These are phyloP conservation scores for Candida boleticola DNA, from an alignment of 805 yeast genomes.

Conservation along the genomic window DNA sequence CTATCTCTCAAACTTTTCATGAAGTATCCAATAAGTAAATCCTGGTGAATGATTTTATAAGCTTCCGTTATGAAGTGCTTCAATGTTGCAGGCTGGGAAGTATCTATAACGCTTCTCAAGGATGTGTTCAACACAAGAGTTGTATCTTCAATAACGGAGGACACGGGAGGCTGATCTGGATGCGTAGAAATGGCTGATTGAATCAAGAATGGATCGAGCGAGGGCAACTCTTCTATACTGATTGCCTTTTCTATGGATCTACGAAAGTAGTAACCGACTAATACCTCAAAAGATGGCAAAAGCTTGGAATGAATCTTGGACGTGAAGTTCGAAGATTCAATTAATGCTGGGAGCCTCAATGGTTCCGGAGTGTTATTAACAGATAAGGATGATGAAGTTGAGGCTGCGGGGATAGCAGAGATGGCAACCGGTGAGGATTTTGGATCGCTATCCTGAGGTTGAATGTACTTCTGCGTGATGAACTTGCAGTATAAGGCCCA, in stretches of 20 bases:
- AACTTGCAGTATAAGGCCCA: constrained; percentile 83
- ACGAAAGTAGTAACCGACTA: constrained; percentile 66
- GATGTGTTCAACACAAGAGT: constrained; percentile 70
- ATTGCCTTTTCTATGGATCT: constrained; percentile 81
- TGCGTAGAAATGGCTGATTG: constrained; percentile 14
- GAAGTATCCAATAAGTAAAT: constrained; percentile 54
- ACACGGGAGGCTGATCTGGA: constrained; percentile 64
- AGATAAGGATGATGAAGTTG: background rate
- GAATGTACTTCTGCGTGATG: constrained; percentile 65
- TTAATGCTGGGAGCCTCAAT: constrained; percentile 48
- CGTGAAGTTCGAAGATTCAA: constrained; percentile 53
- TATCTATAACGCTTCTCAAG: constrained; percentile 61
- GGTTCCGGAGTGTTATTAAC: constrained; percentile 10
- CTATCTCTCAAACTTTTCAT: constrained; percentile 34
- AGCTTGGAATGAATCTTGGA: constrained; percentile 52
- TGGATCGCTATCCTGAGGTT: constrained; percentile 21
- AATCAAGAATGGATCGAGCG: constrained; percentile 34
- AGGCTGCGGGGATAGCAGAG: background rate
- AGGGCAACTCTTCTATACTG: constrained; percentile 73
- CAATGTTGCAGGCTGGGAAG: constrained; percentile 63
- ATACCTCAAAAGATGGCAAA: constrained; percentile 60
- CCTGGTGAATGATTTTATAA: constrained; percentile 60
- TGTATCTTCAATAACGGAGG: constrained; percentile 86
- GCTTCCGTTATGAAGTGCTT: constrained; percentile 54
- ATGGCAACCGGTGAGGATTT: background rate